Evolutionary conservation across 345 rosid genomes (phyloP), one percentile per base, ranked within the genome.

Genomic region (Sisymbrium irio): DNA sequence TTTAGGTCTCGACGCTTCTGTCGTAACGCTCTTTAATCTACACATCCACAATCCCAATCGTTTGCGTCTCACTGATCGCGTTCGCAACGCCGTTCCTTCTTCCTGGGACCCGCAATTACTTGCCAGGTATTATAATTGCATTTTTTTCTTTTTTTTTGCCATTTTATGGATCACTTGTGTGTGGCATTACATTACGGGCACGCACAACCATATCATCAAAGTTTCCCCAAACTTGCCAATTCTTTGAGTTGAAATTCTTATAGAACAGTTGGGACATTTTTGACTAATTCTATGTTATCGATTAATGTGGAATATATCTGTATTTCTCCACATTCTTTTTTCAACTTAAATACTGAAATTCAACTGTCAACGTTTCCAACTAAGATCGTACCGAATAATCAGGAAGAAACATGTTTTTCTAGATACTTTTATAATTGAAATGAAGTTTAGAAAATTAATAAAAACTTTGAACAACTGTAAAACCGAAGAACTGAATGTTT

Each of bases 91-190:
- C 0, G 96, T 95, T 60, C 99, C 97, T 1, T 81, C 97, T 7
- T 70, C 80, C 0, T 95, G 97, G 99, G 90, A 91, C 73, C 99
- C 99, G 15, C 55, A 20, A 5, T 90, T 83, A 27, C 78, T 95
- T 0, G 90, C 99, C 41, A 89, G 97, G 98, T 65, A 20, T 37
- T 36, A 19, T 27, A 13, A 53, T 56, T 54, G 4, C 30, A 9
- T 32, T n/a, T 30, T 37, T 1, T n/a, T 36, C 4, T 22, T 22
- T 6, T 2, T 8, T 4, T 30, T 14, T 27, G 28, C 14, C 14
- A 22, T 22, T 32, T 7, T 13, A 32, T n/a, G 12, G 3, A 44
- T 44, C 49, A 40, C 6, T 40, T 47, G 22, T 5, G 22, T 5
- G 67, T 27, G 30, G 32, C 20, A 33, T 35, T 33, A 35, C 77